These are phyloP conservation scores for Pleomassaria siparia DNA, from an alignment of 2,329 filamentous ascomycete species.

Conservation along the genomic window DNA sequence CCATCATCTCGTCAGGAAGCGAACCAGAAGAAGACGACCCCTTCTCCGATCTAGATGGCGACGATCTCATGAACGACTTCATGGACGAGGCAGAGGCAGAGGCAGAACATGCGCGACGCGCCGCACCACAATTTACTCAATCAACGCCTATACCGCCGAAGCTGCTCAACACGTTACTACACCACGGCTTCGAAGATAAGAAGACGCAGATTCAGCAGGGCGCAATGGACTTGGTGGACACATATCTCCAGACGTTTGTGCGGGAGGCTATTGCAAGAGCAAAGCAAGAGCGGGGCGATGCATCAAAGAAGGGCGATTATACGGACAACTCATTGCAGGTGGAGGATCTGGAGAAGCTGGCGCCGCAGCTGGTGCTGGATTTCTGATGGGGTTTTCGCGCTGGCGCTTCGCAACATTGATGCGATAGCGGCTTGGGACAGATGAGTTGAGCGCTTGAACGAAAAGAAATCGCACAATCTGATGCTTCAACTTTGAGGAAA, in stretches of 20 bases:
- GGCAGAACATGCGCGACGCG: slow-evolving; percentile 2
- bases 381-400: slow-evolving; percentile 55
- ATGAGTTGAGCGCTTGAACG: not conserved
- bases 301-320: slow-evolving; percentile 32
- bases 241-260: slow-evolving; percentile 90
- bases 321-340: slow-evolving; percentile 73
- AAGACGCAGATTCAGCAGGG: slow-evolving; percentile 40
- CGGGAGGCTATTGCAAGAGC: slow-evolving; percentile 83
- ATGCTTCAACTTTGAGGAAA: too few relatives aligned
- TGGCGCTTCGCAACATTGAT: not conserved
- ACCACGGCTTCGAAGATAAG: slow-evolving; percentile 70
- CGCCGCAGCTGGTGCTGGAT: slow-evolving; percentile 82
- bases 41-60: slow-evolving; percentile 19
- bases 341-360: slow-evolving; percentile 86
- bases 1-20: slow-evolving; percentile 36
- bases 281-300: slow-evolving; percentile 65
- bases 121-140: slow-evolving; percentile 15
- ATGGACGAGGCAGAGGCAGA: slow-evolving; percentile 7
- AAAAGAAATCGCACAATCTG: not conserved
- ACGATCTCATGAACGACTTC: slow-evolving; percentile 32
- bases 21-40: slow-evolving; percentile 25
- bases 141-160: slow-evolving; percentile 65
- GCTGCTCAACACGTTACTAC: slow-evolving; percentile 73
- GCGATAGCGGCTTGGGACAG: not conserved
- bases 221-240: slow-evolving; percentile 68